Conservation (phyloP, 2,329 filamentous ascomycete genomes). For the Hypoxylon sp. region DNA sequence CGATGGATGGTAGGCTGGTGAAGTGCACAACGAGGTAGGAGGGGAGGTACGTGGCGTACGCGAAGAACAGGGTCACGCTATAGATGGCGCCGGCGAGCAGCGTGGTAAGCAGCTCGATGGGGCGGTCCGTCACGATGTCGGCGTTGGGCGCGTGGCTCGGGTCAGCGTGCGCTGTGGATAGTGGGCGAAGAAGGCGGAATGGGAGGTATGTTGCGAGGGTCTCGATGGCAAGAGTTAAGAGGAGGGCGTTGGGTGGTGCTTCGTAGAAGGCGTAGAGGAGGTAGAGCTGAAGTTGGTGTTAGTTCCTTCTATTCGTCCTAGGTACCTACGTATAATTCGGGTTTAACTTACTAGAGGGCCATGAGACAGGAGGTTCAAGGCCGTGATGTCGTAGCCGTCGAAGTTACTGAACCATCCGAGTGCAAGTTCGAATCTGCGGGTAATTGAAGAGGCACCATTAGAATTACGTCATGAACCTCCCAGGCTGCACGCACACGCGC, state of each 20-base stretch:
- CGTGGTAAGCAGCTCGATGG: conserved; percentile 75
- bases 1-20: conserved; percentile 76
- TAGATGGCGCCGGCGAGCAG: conserved; percentile 81
- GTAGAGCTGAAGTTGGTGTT: conserved; percentile 68
- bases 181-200: conserved; percentile 79
- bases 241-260: conserved; percentile 72
- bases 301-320: not conserved
- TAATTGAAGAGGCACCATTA: conserved; percentile 62
- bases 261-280: conserved; percentile 84
- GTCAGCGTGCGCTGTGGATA: conserved; percentile 74
- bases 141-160: conserved; percentile 70
- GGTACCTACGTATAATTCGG: not conserved
- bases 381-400: conserved; percentile 79
- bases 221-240: conserved; percentile 76
- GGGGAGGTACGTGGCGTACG: conserved; percentile 79
- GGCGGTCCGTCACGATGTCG: conserved; percentile 74
- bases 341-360: conserved; percentile 73
- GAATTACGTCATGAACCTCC: conserved; percentile 51
- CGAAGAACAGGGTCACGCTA: conserved; percentile 77
- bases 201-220: conserved; percentile 78
- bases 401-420: conserved; percentile 81
- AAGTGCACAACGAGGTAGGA: conserved; percentile 82
- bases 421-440: conserved; percentile 74
- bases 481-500: not conserved
- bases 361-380: conserved; percentile 78